These are phyloP conservation scores for Pseudofabraea citricarpa DNA, from an alignment of 2,329 filamentous ascomycete genomes.

Conservation along the genomic window DNA sequence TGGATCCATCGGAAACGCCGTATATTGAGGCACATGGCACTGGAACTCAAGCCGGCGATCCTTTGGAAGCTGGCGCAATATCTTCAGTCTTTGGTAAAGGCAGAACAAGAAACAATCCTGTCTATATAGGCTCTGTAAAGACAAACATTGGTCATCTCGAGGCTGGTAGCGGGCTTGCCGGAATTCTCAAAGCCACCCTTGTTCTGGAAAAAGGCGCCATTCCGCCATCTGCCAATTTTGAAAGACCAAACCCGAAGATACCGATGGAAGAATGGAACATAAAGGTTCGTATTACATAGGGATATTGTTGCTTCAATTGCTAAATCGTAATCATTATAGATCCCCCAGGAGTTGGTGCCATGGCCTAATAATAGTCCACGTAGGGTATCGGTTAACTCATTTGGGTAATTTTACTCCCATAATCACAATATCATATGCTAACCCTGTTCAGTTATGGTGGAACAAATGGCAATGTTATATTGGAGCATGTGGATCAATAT, in stretches of 20 bases:
- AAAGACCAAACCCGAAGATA: slow-evolving; percentile 29
- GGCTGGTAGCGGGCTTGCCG: slow-evolving; percentile 28
- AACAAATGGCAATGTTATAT: slow-evolving; percentile 29
- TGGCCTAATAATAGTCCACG: neutral
- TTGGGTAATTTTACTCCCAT: too few relatives aligned
- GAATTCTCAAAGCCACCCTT: slow-evolving; percentile 32
- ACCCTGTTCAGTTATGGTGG: too few relatives aligned
- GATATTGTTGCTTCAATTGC: too few relatives aligned
- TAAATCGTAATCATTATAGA: too few relatives aligned
- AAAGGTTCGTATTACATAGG: slow-evolving; percentile 21
- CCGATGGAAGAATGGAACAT: slow-evolving; percentile 26
- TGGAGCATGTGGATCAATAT: slow-evolving; percentile 13
- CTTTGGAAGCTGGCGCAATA: slow-evolving; percentile 22
- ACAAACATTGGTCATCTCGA: slow-evolving; percentile 25
- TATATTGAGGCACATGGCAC: slow-evolving; percentile 15
- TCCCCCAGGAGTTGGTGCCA: slow-evolving; percentile 5
- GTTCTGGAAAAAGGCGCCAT: slow-evolving; percentile 34
- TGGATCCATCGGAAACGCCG: slow-evolving; percentile 8
- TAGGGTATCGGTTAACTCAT: slow-evolving; percentile 11
- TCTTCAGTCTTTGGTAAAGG: slow-evolving; percentile 15
- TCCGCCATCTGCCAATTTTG: slow-evolving; percentile 33
- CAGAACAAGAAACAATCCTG: slow-evolving; percentile 4
- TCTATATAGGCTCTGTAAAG: slow-evolving; percentile 20
- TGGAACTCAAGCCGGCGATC: slow-evolving; percentile 23
- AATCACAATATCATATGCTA: too few relatives aligned